Percentiles rank a stretch among this genome's conserved stretches.
phyloP scores from a whole-genome alignment of 306 rosid genomes.

The Cicer pinnatifidum region DNA sequence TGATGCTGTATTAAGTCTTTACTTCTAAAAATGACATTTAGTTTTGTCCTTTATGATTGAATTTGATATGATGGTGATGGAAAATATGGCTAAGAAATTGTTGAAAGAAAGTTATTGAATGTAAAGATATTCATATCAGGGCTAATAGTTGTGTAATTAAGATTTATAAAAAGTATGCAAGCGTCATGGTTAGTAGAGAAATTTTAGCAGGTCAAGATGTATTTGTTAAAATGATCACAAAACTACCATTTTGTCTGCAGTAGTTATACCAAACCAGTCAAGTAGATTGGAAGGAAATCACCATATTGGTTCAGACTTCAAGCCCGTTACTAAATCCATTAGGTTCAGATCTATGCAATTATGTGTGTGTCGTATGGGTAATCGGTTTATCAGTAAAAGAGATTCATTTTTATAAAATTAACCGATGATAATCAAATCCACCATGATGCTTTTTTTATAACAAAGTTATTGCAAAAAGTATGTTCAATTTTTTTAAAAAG shows the following conservation, averaged over 20 bases:
- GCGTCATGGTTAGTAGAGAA: not conserved
- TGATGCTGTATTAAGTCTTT: too few relatives aligned
- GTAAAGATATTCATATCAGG: not conserved
- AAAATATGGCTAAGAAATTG: not conserved
- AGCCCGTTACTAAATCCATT: conserved; percentile 13
- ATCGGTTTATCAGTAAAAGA: not conserved
- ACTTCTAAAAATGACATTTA: not conserved
- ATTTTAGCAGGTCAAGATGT: conserved; percentile 6
- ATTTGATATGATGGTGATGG: conserved; percentile 30
- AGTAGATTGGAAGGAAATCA: not conserved
- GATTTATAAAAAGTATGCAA: not conserved
- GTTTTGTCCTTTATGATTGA: conserved; percentile 2
- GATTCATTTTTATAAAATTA: too few relatives aligned
- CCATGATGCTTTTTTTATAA: not conserved
- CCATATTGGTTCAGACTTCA: not conserved
- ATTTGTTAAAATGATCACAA: not conserved
- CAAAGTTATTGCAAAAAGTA: not conserved
- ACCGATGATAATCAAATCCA: too few relatives aligned
- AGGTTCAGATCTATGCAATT: not conserved
- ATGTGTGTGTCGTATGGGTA: not conserved
- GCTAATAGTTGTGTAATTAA: conserved; percentile 2
- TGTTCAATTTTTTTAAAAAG: not conserved
- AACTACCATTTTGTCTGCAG: not conserved
- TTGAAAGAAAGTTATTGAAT: conserved; percentile 6
- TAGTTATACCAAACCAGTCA: conserved; percentile 38